These are phyloP conservation scores for cucumber (Cucumis sativus) DNA, from an alignment of 306 rosid species.

Conservation along the genomic window Cucumber_9930_V3 NC_026659.2:6873001-6873500, in stretches of 20 bases:
- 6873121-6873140: slow-evolving; percentile 38
- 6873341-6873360: no score
- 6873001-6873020: neutral
- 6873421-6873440: no score
- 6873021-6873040: neutral
- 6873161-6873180: slow-evolving; percentile 42
- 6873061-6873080: slow-evolving; percentile 95
- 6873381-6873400: no score
- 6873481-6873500: no score
- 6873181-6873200: slow-evolving; percentile 94
- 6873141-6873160: slow-evolving; percentile 64
- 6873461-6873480: no score
- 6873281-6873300: neutral
- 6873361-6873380: no score
- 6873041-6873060: slow-evolving; percentile 36
- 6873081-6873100: slow-evolving; percentile 45
- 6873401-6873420: no score
- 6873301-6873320: neutral
- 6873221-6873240: neutral
- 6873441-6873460: no score
- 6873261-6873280: neutral
- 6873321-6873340: no score
- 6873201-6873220: slow-evolving; percentile 4
- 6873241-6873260: neutral
- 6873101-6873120: slow-evolving; percentile 84